Conservation (phyloP, 2,329 filamentous ascomycete species). For the Apiospora saccharicola region DNA sequence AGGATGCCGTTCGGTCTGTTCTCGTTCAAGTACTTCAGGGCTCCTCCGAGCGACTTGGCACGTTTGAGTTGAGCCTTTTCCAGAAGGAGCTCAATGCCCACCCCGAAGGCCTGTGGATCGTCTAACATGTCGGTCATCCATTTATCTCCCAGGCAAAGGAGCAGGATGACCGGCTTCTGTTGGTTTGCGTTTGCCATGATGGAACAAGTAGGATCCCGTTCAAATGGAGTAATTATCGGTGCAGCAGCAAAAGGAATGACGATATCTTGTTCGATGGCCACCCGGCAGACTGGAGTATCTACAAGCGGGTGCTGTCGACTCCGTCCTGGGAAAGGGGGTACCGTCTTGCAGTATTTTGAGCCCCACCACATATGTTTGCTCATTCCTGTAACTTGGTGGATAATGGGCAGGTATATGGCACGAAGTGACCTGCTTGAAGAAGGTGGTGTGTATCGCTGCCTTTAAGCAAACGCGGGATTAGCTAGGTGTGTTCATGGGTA, state of each 20-base stretch:
- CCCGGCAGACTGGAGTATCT: too few species aligned
- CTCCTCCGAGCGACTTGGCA: neutral
- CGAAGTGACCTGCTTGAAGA: too few species aligned
- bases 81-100: neutral
- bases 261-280: too few species aligned
- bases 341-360: neutral
- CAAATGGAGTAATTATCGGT: too few species aligned
- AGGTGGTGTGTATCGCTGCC: too few species aligned
- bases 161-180: neutral
- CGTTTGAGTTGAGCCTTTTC: neutral
- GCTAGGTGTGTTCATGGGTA: too few species aligned
- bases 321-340: neutral
- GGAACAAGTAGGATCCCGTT: neutral
- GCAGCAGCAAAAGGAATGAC: too few species aligned
- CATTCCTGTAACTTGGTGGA: too few species aligned
- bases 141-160: neutral
- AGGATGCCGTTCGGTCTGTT: neutral
- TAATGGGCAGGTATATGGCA: neutral
- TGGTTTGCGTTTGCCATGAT: neutral
- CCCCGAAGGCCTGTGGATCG: neutral
- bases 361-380: neutral
- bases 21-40: neutral
- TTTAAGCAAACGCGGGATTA: too few species aligned
- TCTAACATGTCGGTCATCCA: neutral
- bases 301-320: neutral